These are phyloP conservation scores for Backusella parvicylindrica DNA, from an alignment of 192 early-diverging fungal genomes.

Conservation along the genomic window DNA sequence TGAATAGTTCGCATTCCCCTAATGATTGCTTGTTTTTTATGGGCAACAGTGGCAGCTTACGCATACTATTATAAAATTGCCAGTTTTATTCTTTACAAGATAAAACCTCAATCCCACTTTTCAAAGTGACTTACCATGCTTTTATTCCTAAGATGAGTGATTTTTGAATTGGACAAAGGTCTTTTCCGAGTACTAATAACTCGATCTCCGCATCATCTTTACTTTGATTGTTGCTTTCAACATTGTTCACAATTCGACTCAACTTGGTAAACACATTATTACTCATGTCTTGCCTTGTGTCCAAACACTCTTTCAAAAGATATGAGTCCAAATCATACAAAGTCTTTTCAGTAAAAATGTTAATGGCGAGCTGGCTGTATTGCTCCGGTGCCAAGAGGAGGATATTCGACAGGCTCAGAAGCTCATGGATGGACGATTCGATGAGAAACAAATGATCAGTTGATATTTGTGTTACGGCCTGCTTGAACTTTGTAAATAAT, in stretches of 20 bases:
- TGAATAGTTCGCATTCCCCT: conserved; percentile 19
- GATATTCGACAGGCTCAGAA: conserved; percentile 2
- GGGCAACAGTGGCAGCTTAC: conserved; percentile 8
- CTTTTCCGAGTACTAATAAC: conserved; percentile 1
- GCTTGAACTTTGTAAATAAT: conserved; percentile 15
- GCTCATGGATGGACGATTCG: conserved; percentile 13
- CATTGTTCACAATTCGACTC: conserved; percentile 7
- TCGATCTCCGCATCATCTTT: conserved; percentile 16
- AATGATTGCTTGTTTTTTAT: conserved; percentile 14
- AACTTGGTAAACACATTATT: conserved; percentile 9
- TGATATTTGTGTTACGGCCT: conserved; percentile 7
- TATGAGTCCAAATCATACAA: background rate
- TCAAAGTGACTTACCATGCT: conserved; percentile 11
- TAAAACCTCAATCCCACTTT: conserved; percentile 9
- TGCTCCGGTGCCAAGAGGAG: conserved; percentile 2
- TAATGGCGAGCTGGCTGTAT: conserved; percentile 7
- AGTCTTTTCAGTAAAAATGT: conserved; percentile 12
- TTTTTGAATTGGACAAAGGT: conserved; percentile 10
- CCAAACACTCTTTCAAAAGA: conserved; percentile 10
- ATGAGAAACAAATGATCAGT: conserved; percentile 9
- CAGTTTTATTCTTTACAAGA: background rate
- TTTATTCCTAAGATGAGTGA: conserved; percentile 11
- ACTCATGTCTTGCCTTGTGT: background rate
- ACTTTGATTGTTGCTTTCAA: conserved; percentile 3
- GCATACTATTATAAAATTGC: conserved; percentile 5